Evolutionary conservation across 306 rosid species (phyloP).

Genomic region (Gleditsia sinensis): DNA sequence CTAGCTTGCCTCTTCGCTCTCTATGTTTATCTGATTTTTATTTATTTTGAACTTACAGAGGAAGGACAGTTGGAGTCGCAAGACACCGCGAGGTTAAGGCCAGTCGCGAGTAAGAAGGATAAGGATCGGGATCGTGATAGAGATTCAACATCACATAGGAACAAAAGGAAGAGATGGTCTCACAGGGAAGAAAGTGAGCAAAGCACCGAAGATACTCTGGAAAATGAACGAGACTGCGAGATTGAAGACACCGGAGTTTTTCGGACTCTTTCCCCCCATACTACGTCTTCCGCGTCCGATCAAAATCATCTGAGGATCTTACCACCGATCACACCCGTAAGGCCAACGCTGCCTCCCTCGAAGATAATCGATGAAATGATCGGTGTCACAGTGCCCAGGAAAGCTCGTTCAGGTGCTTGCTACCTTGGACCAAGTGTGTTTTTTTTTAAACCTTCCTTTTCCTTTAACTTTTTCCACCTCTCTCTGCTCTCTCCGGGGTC

Average conservation of each 20-base stretch:
- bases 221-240: conserved; percentile 44
- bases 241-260: conserved; percentile 40
- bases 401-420: conserved; percentile 77
- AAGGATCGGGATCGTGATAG: conserved; percentile 40
- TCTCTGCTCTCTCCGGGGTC: neutral
- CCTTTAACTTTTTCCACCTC: neutral
- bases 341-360: conserved; percentile 14
- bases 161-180: conserved; percentile 51
- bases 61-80: conserved; percentile 45
- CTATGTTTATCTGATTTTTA: neutral
- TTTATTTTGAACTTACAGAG: conserved; percentile 33
- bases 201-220: conserved; percentile 48
- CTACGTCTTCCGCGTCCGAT: conserved; percentile 32
- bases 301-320: conserved; percentile 46
- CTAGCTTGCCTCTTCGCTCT: neutral
- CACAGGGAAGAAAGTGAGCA: conserved; percentile 45
- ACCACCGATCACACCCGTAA: conserved; percentile 30
- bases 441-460: no score
- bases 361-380: conserved; percentile 50
- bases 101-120: conserved; percentile 40
- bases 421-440: no score
- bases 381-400: conserved; percentile 68
- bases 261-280: conserved; percentile 37
- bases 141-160: conserved; percentile 34
- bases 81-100: conserved; percentile 33